Evolutionary conservation across 2,329 filamentous ascomycete species (phyloP).

Genomic region (Calonectria honghensis): DNA sequence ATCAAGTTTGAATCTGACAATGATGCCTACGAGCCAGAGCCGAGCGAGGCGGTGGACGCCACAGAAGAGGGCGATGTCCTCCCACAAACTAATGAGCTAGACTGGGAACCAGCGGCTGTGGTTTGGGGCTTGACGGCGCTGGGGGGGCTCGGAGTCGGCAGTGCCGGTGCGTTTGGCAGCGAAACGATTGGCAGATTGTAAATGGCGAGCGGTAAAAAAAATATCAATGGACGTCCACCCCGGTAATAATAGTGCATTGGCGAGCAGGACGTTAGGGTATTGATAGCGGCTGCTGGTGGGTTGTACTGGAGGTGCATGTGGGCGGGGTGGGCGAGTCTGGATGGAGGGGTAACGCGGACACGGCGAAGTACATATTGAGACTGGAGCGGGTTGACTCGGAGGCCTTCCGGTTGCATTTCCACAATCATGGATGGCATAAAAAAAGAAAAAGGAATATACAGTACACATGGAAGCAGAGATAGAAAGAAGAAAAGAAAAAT

Average conservation of each 20-base stretch:
- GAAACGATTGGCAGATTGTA: constrained; percentile 62
- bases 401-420: constrained; percentile 7
- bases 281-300: constrained; percentile 19
- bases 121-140: constrained; percentile 67
- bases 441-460: neutral
- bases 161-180: constrained; percentile 67
- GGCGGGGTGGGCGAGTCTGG: constrained; percentile 11
- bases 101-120: constrained; percentile 67
- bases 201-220: neutral
- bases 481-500: no score
- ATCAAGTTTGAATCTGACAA: constrained; percentile 55
- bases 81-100: constrained; percentile 56
- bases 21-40: constrained; percentile 61
- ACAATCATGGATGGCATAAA: constrained; percentile 3
- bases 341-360: constrained; percentile 16
- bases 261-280: constrained; percentile 51
- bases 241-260: constrained; percentile 14
- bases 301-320: constrained; percentile 11
- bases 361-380: neutral
- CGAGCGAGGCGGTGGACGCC: constrained; percentile 55
- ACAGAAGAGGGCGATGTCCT: constrained; percentile 64
- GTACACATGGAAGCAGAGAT: neutral
- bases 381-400: constrained; percentile 16
- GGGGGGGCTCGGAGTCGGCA: constrained; percentile 66
- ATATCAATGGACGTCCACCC: neutral